Conservation (phyloP, 345 rosid genomes). For the Linum usitatissimum region DNA sequence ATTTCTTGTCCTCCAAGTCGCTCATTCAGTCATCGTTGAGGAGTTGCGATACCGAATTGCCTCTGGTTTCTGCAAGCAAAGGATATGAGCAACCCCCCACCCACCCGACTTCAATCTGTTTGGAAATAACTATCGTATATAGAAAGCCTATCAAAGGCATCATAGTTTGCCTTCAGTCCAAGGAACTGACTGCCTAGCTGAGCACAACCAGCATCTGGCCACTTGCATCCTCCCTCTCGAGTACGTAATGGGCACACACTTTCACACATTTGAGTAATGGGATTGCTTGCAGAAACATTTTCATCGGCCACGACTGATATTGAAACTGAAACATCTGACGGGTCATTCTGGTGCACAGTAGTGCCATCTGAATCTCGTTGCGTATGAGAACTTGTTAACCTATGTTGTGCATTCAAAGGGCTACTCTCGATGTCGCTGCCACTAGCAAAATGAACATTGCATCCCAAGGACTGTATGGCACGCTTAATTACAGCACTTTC, state of each 20-base stretch:
- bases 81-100: neutral
- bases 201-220: constrained; percentile 94
- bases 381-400: constrained; percentile 16
- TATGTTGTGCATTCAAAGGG: constrained; percentile 25
- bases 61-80: neutral
- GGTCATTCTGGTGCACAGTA: constrained; percentile 22
- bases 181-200: constrained; percentile 66
- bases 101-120: constrained; percentile 29
- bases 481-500: constrained; percentile 57
- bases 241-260: constrained; percentile 56
- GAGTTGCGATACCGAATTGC: neutral
- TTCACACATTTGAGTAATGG: constrained; percentile 40
- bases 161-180: constrained; percentile 76
- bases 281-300: constrained; percentile 23
- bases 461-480: constrained; percentile 77
- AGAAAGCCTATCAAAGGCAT: constrained; percentile 77
- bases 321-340: constrained; percentile 58
- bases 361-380: constrained; percentile 22
- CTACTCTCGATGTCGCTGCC: constrained; percentile 45
- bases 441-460: constrained; percentile 63
- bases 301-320: constrained; percentile 44
- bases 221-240: constrained; percentile 63
- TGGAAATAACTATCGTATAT: constrained; percentile 64
- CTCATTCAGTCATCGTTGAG: neutral
- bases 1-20: neutral